Percentiles rank a stretch among this genome's conserved stretches.
Conservation (phyloP, 2,329 filamentous ascomycete genomes). For the Epichloe typhina region DNA sequence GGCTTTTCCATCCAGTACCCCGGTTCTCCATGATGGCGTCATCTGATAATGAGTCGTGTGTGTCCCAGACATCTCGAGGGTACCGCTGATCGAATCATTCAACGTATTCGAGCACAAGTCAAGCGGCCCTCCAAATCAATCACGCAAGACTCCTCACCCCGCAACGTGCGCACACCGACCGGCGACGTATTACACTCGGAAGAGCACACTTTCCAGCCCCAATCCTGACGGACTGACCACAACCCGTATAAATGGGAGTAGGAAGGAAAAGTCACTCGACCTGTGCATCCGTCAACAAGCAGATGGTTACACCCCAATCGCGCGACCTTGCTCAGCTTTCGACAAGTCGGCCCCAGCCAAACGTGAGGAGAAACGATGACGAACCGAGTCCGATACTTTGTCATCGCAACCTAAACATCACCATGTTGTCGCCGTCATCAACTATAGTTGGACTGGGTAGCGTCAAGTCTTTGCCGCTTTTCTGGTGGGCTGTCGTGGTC, state of each 20-base stretch:
- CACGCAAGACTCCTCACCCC: not conserved
- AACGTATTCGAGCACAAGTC: not conserved
- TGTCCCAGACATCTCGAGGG: not conserved
- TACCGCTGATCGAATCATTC: not conserved
- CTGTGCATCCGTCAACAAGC: not conserved
- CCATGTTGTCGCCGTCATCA: conserved; percentile 13
- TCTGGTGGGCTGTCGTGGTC: conserved; percentile 33
- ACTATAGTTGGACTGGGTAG: conserved; percentile 27
- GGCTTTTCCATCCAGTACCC: conserved; percentile 1
- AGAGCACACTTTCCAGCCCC: not conserved
- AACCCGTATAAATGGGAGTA: not conserved
- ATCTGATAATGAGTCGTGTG: not conserved
- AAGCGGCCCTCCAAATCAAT: not conserved
- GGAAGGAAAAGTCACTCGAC: not conserved
- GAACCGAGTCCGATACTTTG: not conserved
- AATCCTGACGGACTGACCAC: not conserved
- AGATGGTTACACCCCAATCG: not conserved
- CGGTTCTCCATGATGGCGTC: not conserved
- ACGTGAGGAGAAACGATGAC: not conserved
- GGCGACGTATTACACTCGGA: not conserved
- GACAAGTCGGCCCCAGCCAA: not conserved
- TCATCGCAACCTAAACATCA: not conserved
- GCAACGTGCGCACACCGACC: not conserved
- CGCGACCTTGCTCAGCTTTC: not conserved
- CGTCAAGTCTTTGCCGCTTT: conserved; percentile 40